Conservation (phyloP, 495 filamentous ascomycete species). For the Podospora comata region DNA sequence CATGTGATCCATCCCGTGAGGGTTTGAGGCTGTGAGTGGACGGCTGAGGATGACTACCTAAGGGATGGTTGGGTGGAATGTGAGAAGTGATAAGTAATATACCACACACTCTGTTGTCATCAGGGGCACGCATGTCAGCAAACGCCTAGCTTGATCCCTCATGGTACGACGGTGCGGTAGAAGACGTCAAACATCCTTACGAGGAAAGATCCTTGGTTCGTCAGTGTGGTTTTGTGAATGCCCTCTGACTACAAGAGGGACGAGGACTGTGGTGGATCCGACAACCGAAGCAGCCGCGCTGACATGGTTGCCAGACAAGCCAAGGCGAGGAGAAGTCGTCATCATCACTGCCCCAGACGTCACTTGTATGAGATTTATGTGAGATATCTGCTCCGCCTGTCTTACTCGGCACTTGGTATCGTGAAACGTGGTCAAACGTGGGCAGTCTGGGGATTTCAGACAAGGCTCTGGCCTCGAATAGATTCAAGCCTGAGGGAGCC, state of each 20-base stretch:
- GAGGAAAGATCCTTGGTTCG: background rate
- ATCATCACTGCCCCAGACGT: background rate
- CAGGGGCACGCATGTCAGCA: background rate
- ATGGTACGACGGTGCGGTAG: background rate
- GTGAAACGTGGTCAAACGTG: background rate
- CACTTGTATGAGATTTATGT: background rate
- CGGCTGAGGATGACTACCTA: background rate
- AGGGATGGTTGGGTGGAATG: background rate
- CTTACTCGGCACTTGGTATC: background rate
- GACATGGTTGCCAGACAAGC: background rate
- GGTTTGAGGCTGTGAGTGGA: background rate
- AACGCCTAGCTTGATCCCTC: background rate
- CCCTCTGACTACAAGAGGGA: background rate
- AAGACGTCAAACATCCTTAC: background rate
- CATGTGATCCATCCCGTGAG: background rate
- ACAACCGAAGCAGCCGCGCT: background rate
- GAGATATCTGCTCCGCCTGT: background rate
- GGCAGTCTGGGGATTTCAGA: background rate
- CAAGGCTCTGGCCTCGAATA: background rate
- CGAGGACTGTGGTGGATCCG: background rate
- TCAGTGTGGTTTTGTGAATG: background rate
- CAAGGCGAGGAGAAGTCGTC: background rate
- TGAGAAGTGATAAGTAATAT: background rate
- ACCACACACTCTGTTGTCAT: background rate
- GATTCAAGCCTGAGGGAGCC: background rate